Base-by-base conservation (phyloP, 306 rosid genomes). In the Vigna mungo region DNA sequence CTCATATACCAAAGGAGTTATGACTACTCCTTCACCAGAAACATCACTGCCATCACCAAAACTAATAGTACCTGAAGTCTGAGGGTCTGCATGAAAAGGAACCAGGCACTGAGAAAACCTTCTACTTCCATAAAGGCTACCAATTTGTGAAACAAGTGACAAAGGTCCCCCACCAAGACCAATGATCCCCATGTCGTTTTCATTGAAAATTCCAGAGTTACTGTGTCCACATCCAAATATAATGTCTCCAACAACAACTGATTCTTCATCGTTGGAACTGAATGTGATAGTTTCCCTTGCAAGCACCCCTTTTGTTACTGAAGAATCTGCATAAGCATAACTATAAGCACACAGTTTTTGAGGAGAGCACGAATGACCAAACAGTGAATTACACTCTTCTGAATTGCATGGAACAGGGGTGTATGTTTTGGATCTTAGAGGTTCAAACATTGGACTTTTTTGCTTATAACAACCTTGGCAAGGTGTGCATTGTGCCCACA, bases 401-500 rank as follows among this genome's bases (percentile, higher is more conserved):
- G 89, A 78, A 16, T 71, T 80, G 39, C 92, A 88, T 56, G 89
- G 80, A 34, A 86, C 69, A 39, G 76, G 76, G 49, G 13, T 79
- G 16, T 78, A 88, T 47, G 86, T 86, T 51, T 82, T 23, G 9
- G 95, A 90, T 8, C 51, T 71, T 37, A 68, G 43, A n/a, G 95
- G 90, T 53, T 86, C 72, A 68, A 83, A 86, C 82, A 68, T 71
- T 1, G 88, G 86, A n/a, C 53, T 71, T 44, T 47, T 83, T 75
- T 90, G 95, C 69, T 61, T 75, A 13, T 83, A 90, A 41, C 92
- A 90, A 52, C 59, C 23, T 0, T 32, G 0, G 23, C 92, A 90
- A 3, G 94, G 92, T 8, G 46, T 2, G 21, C 95, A 90, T 18
- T 90, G 92, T 56, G 85, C 71, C 95, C 95, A 90, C 5, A 90